Conservation (phyloP, 2,329 filamentous ascomycete genomes). For the Cryphonectria japonica region DNA sequence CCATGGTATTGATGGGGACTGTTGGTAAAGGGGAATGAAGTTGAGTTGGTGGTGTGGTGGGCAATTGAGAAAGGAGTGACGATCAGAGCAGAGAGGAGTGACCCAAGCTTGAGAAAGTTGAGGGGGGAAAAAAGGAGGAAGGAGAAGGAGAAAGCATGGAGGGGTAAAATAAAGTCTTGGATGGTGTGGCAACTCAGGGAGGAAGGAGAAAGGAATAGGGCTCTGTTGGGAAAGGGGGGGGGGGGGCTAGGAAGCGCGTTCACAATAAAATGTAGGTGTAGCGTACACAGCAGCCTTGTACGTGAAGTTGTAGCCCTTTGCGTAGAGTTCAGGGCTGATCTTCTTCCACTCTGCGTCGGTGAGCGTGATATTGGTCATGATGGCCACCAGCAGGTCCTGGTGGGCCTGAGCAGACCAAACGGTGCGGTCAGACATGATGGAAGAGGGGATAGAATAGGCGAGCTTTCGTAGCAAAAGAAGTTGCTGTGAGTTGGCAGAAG, state of each 20-base stretch:
- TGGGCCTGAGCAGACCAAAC: slow-evolving; percentile 29
- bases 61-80: slow-evolving; percentile 9
- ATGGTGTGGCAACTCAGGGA: not conserved
- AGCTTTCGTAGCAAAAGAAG: slow-evolving; percentile 34
- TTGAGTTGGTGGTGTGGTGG: not conserved
- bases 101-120: not conserved
- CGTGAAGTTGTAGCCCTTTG: slow-evolving; percentile 46
- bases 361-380: slow-evolving; percentile 38
- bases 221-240: too few species aligned
- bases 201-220: not conserved
- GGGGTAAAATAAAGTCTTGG: not conserved
- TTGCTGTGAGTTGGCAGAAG: not conserved
- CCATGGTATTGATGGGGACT: slow-evolving; percentile 10
- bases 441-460: not conserved
- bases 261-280: slow-evolving; percentile 19
- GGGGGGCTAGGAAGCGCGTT: not conserved
- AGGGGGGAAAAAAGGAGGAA: not conserved
- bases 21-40: slow-evolving; percentile 19
- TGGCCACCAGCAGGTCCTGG: slow-evolving; percentile 41
- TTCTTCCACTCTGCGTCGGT: slow-evolving; percentile 32
- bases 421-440: slow-evolving; percentile 18
- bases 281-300: slow-evolving; percentile 47
- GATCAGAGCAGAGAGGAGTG: not conserved
- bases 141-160: too few species aligned
- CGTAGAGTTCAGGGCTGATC: slow-evolving; percentile 30